Evolutionary conservation across 2,329 filamentous ascomycete genomes (phyloP), one percentile per base, ranked within the genome.

Genomic region (Microsporum canis): DNA sequence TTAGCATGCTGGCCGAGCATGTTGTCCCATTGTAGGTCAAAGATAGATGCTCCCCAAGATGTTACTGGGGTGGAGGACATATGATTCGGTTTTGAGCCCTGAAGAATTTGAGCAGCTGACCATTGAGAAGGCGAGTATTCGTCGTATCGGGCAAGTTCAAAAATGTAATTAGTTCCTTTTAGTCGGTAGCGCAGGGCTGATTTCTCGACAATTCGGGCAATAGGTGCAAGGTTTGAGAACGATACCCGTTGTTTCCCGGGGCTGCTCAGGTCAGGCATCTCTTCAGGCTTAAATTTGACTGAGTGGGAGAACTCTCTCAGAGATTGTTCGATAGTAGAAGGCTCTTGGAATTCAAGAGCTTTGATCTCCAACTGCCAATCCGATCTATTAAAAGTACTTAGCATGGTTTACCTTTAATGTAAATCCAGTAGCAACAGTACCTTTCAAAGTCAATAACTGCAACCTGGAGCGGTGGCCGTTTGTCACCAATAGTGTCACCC

Each of bases 61-160:
- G 70, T 71, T 2, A 64, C 66, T 2, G 68, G 68, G 2, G 49
- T 58, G 41, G 66, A 63, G 27, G 66, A 67, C 36, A 73, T 67
- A 17, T 62, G 59, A 49, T 60, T 62, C 1, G 14, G 33, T 3
- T n/a, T 45, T 43, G 56, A 17, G 1, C 36, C 34, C 10, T 39
- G 39, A 14, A 47, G 31, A 36, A 49, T n/a, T 8, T 59, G 39
- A 8, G 49, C 60, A 10, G 43, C 58, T 10, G 53, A 53, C 5
- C 43, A 23, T 27, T 7, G 58, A 7, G 29, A 45, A 58, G 51
- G 61, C 41, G 62, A 62, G 51, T 75, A 76, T 38, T 71, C 66
- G 60, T 78, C 76, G 59, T 75, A 77, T 3, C 76, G 72, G 6
- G 73, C 70, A 38, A 78, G 67, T 61, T 78, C 76, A n/a, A 78